phyloP scores from a whole-genome alignment of 106 monocot species.

The Dendrobium huoshanense region DNA sequence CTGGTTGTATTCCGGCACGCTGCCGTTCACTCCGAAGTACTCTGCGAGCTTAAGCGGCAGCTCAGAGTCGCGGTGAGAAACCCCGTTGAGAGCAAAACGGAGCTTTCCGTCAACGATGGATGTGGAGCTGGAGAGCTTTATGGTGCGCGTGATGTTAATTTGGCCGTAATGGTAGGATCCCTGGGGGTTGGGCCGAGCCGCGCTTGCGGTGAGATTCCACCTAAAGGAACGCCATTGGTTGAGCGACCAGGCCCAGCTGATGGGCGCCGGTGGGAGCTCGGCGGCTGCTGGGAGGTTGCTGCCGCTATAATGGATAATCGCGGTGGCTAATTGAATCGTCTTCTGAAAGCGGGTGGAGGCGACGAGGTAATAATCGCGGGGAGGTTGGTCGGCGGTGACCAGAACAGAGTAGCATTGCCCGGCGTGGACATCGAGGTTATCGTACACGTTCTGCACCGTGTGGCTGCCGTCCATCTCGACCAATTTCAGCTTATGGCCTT shows the following conservation, averaged over 20 bases:
- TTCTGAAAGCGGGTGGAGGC: slow-evolving; percentile 46
- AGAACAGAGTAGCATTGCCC: slow-evolving; percentile 59
- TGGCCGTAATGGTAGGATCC: slow-evolving; percentile 53
- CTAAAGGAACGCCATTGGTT: slow-evolving; percentile 51
- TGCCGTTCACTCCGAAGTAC: slow-evolving; percentile 45
- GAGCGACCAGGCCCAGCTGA: slow-evolving; percentile 34
- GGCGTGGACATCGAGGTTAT: slow-evolving; percentile 41
- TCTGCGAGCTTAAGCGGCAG: slow-evolving; percentile 64
- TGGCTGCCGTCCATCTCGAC: slow-evolving; percentile 84
- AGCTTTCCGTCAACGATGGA: slow-evolving; percentile 41
- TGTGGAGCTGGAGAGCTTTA: slow-evolving; percentile 30
- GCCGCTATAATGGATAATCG: slow-evolving; percentile 33
- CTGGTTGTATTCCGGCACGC: slow-evolving; percentile 47
- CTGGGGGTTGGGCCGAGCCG: slow-evolving; percentile 51
- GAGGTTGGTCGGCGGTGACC: slow-evolving; percentile 35
- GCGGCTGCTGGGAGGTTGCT: slow-evolving; percentile 18
- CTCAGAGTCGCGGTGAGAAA: slow-evolving; percentile 30
- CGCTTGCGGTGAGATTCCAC: slow-evolving; percentile 55
- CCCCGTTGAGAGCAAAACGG: slow-evolving; percentile 56
- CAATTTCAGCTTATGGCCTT: slow-evolving; percentile 54
- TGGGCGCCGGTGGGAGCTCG: slow-evolving; percentile 24
- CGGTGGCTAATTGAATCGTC: slow-evolving; percentile 21
- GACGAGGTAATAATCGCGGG: slow-evolving; percentile 40
- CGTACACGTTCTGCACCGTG: slow-evolving; percentile 58
- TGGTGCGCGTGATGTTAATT: slow-evolving; percentile 45